A percentile compares a stretch with the other conserved stretches of the same genome.
Evolutionary conservation across 345 rosid species (phyloP).

Genomic region (Aquilaria sinensis): DNA sequence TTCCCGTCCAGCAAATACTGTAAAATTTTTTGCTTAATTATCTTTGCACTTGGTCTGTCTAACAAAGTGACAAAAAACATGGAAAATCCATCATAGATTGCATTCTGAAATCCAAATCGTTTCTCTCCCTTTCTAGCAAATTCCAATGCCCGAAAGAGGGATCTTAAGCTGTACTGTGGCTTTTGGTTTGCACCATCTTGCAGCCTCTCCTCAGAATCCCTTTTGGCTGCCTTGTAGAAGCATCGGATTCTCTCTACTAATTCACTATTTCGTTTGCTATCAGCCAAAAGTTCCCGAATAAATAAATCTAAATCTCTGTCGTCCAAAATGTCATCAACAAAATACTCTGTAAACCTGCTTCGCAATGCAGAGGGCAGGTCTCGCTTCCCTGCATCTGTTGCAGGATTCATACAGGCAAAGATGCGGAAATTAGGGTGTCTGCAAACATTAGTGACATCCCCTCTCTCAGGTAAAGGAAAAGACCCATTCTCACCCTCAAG

Average conservation of each 20-base stretch:
- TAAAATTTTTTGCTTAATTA: conserved; percentile 54
- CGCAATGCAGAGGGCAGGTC: conserved; percentile 72
- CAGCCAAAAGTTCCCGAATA: conserved; percentile 62
- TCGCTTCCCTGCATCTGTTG: conserved; percentile 97
- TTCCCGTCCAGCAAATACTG: conserved; percentile 39
- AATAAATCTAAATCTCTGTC: conserved; percentile 71
- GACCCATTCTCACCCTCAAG: conserved; percentile 92
- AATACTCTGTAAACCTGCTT: conserved; percentile 85
- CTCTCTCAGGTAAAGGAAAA: conserved; percentile 93
- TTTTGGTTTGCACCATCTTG: conserved; percentile 99
- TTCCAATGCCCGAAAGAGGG: conserved; percentile 86
- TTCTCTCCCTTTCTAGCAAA: conserved; percentile 61
- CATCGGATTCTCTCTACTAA: conserved; percentile 46
- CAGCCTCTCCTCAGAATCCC: conserved; percentile 72
- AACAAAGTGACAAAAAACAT: conserved; percentile 89
- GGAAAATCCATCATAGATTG: conserved; percentile 78
- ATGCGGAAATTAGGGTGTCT: conserved; percentile 77
- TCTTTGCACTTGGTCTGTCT: conserved; percentile 71
- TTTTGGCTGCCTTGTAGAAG: conserved; percentile 76
- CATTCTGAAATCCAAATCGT: conserved; percentile 53
- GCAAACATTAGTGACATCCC: conserved; percentile 59
- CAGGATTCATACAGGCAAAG: conserved; percentile 98
- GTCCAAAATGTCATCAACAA: conserved; percentile 75
- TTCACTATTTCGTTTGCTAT: conserved; percentile 38
- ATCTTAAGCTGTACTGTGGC: conserved; percentile 93